Percentiles rank a stretch among this genome's conserved stretches.
These are phyloP conservation scores for Neonectria ditissima DNA, from an alignment of 2,329 filamentous ascomycete genomes.

Conservation along the genomic window DNA sequence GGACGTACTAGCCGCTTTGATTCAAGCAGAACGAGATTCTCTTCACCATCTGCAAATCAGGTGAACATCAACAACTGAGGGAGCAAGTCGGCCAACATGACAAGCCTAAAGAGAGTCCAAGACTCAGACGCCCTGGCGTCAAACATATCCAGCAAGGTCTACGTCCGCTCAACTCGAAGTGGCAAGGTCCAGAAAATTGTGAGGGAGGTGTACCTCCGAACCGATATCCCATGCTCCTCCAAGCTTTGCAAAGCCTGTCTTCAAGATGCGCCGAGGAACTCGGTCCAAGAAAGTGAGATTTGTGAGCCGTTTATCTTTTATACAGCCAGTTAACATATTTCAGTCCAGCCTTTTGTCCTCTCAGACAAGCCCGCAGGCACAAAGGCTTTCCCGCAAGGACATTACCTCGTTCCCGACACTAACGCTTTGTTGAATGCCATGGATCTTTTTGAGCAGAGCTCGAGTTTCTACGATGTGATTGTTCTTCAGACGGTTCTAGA, in stretches of 20 bases:
- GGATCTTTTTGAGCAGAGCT: conserved; percentile 94
- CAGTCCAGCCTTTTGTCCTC: conserved; percentile 85
- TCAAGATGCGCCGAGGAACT: conserved; percentile 80
- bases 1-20: conserved; percentile 43
- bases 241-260: conserved; percentile 85
- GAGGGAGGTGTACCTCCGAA: conserved; percentile 92
- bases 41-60: conserved; percentile 36
- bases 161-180: conserved; percentile 91
- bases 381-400: conserved; percentile 83
- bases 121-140: conserved; percentile 67
- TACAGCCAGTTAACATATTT: conserved; percentile 22
- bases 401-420: conserved; percentile 95
- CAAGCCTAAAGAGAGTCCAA: conserved; percentile 71
- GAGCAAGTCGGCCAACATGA: conserved; percentile 60
- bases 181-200: conserved; percentile 99
- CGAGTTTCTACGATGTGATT: conserved; percentile 95
- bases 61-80: conserved; percentile 9
- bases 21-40: conserved; percentile 36
- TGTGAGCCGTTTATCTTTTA: fast-evolving
- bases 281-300: conserved; percentile 76
- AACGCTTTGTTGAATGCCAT: conserved; percentile 96
- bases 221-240: conserved; percentile 97
- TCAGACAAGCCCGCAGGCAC: conserved; percentile 90
- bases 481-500: conserved; percentile 96
- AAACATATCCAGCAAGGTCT: conserved; percentile 94